A percentile compares a stretch with the other conserved stretches of the same genome.
Conservation (phyloP, 164 flowering plant genomes). For the Umbilicus rupestris region DNA sequence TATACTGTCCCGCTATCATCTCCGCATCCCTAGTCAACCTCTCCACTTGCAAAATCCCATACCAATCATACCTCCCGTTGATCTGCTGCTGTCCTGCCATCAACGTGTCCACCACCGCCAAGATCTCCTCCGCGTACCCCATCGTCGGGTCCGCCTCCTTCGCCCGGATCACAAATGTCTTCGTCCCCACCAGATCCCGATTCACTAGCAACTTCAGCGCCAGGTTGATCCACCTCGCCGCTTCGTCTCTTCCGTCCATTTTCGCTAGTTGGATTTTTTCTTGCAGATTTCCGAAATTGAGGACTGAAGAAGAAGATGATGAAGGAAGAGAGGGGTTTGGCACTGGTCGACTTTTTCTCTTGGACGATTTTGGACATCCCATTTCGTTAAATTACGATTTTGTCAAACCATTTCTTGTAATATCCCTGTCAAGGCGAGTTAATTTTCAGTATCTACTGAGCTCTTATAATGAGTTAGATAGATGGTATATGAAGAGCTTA, state of each 20-base stretch:
- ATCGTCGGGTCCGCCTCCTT: constrained; percentile 33
- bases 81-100: constrained; percentile 30
- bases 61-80: constrained; percentile 34
- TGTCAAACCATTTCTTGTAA: too few species aligned
- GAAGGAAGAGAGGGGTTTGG: not conserved
- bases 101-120: constrained; percentile 45
- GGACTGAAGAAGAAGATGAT: constrained; percentile 2
- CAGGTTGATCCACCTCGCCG: constrained; percentile 31
- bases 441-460: too few species aligned
- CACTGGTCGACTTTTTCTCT: not conserved
- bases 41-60: constrained; percentile 35
- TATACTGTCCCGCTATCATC: constrained; percentile 36
- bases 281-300: not conserved
- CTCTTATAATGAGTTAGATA: too few species aligned
- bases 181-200: constrained; percentile 31
- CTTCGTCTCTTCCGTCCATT: constrained; percentile 20
- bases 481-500: too few species aligned
- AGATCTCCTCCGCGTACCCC: constrained; percentile 32
- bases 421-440: not conserved
- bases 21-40: constrained; percentile 25
- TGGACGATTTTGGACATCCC: not conserved
- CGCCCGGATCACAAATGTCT: constrained; percentile 38
- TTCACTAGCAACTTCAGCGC: constrained; percentile 35
- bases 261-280: not conserved
- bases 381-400: too few species aligned